phyloP scores from a whole-genome alignment of 441 rosid species.

The Melastoma candidum region DNA sequence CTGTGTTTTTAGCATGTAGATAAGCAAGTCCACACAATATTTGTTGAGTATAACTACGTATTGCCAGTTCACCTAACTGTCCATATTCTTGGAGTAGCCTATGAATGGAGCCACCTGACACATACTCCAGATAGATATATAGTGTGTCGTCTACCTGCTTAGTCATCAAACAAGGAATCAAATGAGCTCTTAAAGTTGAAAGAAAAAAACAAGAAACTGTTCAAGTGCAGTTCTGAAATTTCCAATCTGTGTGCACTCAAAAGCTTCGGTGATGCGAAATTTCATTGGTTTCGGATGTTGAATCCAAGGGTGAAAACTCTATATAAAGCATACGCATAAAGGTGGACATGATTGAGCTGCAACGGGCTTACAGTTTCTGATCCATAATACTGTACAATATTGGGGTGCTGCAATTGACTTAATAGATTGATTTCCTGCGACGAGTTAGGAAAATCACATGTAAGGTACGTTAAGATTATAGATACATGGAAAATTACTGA shows the following conservation, averaged over 20 bases:
- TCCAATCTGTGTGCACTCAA: no score
- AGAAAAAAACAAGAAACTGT: background rate
- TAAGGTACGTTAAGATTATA: no score
- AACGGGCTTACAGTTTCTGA: constrained; percentile 58
- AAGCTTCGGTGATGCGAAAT: no score
- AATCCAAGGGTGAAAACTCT: background rate
- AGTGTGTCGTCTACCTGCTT: constrained; percentile 74
- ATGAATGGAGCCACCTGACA: constrained; percentile 96
- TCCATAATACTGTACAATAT: constrained; percentile 96
- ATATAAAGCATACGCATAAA: constrained; percentile 3
- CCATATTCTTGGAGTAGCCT: constrained; percentile 96
- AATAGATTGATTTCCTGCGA: constrained; percentile 45
- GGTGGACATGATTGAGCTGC: constrained; percentile 4
- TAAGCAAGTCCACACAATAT: constrained; percentile 86
- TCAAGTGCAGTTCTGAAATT: no score
- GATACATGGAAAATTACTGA: no score
- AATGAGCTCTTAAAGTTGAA: background rate
- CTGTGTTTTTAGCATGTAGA: constrained; percentile 74
- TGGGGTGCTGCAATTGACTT: constrained; percentile 56
- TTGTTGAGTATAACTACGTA: constrained; percentile 92
- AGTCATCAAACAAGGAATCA: background rate
- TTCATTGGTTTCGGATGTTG: background rate
- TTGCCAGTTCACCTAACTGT: constrained; percentile 69
- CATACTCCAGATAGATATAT: constrained; percentile 92
- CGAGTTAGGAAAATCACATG: background rate